Base-by-base conservation (phyloP, 306 rosid species). In the Cucurbita argyrosperma region DNA sequence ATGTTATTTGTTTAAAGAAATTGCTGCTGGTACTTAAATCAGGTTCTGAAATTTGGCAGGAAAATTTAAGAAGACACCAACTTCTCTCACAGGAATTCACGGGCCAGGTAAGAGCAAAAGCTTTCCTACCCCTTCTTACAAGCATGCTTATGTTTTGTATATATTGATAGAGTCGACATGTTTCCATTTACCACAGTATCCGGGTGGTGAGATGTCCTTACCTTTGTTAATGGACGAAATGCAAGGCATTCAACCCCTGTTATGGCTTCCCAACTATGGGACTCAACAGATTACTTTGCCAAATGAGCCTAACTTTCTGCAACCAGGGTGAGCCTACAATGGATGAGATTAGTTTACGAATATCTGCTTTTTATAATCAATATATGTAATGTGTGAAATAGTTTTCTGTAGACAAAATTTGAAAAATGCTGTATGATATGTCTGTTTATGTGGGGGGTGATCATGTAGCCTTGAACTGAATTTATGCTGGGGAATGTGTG, bases 11-110 rank as follows among this genome's bases (percentile, higher is more conserved):
- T 45, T 21, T 45, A 51, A 45, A 66, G 74, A 50, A 66, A 15
- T 69, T 69, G 37, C 59, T 26, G 8, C 26, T 46, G 73, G 73
- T 23, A 23, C 73, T 68, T 68, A 47, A 61, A 50, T 23, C 14
- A 14, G 39, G 19, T 78, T 18, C 46, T 23, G 37, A 53, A 38
- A 9, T 71, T 72, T 81, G 62, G 77, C 90, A 84, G 90, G 97
- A 89, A 80, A 85, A 76, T 80, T 47, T 89, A 43, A 88, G 90
- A 80, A 89, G 90, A 82, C 97, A 88, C 60, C 94, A 89, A 79
- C 76, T 91, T 19, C 83, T 78, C 76, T 77, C 97, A 56, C 71
- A 91, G 54, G 96, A 89, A 46, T 83, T 92, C 85, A 80, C 79
- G 79, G 83, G 77, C 74, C 99, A 91, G 96, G 99, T 91, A 80